Evolutionary conservation across 2,329 filamentous ascomycete species (phyloP).

Genomic region (Cladorrhinum sp.): DNA sequence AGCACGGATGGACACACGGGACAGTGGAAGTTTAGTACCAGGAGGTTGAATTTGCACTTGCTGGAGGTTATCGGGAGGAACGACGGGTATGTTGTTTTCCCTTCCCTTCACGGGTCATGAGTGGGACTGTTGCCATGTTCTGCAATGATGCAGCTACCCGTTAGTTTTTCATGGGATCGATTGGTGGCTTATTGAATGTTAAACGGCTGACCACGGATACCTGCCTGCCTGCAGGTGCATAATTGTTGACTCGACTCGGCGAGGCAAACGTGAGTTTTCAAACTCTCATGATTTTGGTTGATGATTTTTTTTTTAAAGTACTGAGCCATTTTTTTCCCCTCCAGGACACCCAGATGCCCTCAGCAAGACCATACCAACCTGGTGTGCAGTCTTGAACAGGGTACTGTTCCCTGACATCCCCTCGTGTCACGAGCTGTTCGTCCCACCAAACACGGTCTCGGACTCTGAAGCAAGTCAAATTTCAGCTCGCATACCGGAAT

Average conservation of each 20-base stretch:
- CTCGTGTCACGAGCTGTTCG: conserved; percentile 55
- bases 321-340: neutral
- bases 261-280: conserved; percentile 72
- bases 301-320: neutral
- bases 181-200: neutral
- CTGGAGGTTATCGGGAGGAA: conserved; percentile 62
- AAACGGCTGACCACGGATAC: neutral
- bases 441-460: conserved; percentile 70
- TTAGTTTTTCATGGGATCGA: too few relatives aligned
- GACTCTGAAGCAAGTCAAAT: conserved; percentile 80
- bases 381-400: conserved; percentile 83
- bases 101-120: neutral
- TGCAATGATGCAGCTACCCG: neutral
- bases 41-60: conserved; percentile 81
- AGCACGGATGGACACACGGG: conserved; percentile 92
- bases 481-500: conserved; percentile 56
- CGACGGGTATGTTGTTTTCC: conserved; percentile 56
- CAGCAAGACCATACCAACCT: conserved; percentile 89
- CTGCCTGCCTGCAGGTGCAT: conserved; percentile 54
- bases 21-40: conserved; percentile 84
- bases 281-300: neutral
- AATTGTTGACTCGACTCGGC: conserved; percentile 87
- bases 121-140: too few relatives aligned
- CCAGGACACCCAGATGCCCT: conserved; percentile 87
- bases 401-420: conserved; percentile 63